phyloP scores from a whole-genome alignment of 176 grass and related monocot genomes.

The Elymus sibiricus region DNA sequence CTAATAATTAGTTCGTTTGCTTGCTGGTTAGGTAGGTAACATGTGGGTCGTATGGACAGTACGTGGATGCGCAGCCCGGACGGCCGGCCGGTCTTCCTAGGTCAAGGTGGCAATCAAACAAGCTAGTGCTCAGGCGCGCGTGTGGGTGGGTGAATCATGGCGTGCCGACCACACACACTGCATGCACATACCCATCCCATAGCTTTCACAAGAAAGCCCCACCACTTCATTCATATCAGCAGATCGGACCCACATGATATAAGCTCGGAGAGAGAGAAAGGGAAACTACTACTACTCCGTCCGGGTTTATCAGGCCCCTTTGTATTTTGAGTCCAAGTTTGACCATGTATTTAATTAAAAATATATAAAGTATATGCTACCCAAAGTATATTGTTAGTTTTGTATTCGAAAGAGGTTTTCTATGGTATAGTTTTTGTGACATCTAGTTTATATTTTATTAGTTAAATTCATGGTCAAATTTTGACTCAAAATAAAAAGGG shows the following conservation, averaged over 20 bases:
- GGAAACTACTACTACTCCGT: too few species aligned
- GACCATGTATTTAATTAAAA: too few species aligned
- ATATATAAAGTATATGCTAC: too few species aligned
- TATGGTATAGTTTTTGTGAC: too few species aligned
- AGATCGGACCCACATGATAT: neutral
- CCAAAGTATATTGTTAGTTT: too few species aligned
- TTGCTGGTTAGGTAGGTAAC: slow-evolving; percentile 6
- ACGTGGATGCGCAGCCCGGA: neutral
- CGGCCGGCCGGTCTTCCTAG: neutral
- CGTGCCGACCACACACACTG: neutral
- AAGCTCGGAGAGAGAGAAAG: too few species aligned
- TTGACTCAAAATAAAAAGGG: too few species aligned
- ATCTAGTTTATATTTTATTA: too few species aligned
- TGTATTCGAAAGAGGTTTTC: too few species aligned
- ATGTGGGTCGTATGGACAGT: neutral
- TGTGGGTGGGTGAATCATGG: slow-evolving; percentile 4
- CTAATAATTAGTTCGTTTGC: neutral
- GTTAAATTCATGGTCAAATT: too few species aligned
- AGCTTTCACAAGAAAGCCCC: neutral
- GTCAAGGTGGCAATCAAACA: neutral
- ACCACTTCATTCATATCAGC: neutral
- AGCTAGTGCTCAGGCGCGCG: neutral
- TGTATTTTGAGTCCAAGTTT: too few species aligned
- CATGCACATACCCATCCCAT: neutral
- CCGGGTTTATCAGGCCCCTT: too few species aligned